Evolutionary conservation across 345 rosid genomes (phyloP), one percentile per base, ranked within the genome.

Genomic region (Eucalyptus victrix): DNA sequence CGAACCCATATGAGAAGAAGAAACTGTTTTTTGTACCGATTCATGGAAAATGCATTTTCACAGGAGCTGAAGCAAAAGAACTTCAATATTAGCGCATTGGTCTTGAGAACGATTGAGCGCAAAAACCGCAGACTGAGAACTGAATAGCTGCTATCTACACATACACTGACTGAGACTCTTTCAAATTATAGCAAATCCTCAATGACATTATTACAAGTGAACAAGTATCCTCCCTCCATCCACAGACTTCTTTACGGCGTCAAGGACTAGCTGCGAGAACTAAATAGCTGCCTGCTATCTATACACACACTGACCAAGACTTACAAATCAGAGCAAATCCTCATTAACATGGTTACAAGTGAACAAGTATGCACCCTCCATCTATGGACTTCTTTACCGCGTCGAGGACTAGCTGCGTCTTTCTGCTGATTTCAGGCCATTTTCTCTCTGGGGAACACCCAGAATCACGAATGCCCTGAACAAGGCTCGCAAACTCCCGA

Each of bases 401-500:
- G 88, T 95, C 97, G 47, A 95, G 21, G 51, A 96, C 96, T 32
- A 93, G 23, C 90, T 95, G 98, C 87, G 96, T 95, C 92, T 95
- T 96, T 90, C 91, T 91, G 81, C 95, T 95, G 50, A 94, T 95
- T 89, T 92, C 94, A 2, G 93, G 92, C 97, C 98, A 96, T 60
- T 47, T 93, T 4, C 40, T 87, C 87, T 95, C 95, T 16, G 94
- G 94, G 30, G 34, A 85, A 34, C 76, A 50, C 32, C 89, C 93
- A 1, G 88, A 89, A 23, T 67, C 34, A 18, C 86, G 91, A 85
- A 94, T 91, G 19, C 92, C 93, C 62, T 83, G 87, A 47, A 93
- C 95, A 83, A 95, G 91, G 85, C 90, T 87, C 5, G 93, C 90
- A 37, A 95, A 90, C 90, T 94, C 96, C 87, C 86, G 89, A 54